A percentile compares a stretch with the other conserved stretches of the same genome.
phyloP scores from a whole-genome alignment of 78 protist genomes.

The Paulinella micropora region DNA sequence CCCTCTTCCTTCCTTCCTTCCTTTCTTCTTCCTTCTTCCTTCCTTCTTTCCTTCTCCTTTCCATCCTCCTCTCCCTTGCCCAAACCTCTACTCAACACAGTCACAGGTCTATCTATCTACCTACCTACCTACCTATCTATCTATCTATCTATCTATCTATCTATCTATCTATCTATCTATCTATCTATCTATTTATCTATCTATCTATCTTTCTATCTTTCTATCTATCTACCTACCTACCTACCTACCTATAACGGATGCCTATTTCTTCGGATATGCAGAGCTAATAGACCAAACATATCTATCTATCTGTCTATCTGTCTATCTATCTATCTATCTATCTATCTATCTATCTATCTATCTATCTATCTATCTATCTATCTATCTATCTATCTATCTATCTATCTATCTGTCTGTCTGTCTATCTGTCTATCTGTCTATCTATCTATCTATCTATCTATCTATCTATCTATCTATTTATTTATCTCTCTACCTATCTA shows the following conservation, averaged over 20 bases:
- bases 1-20: neutral
- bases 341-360: neutral
- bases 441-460: neutral
- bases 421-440: neutral
- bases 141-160: neutral
- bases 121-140: neutral
- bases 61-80: neutral
- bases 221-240: neutral
- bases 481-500: neutral
- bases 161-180: neutral
- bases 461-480: neutral
- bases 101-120: too few species aligned
- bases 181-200: neutral
- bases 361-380: neutral
- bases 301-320: neutral
- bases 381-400: neutral
- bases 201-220: neutral
- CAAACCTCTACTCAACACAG: too few species aligned
- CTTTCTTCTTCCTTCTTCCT: neutral
- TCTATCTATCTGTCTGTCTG: neutral
- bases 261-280: too few species aligned
- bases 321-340: neutral
- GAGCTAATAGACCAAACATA: too few species aligned
- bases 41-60: neutral
- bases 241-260: neutral